Percentiles rank a stretch among this genome's conserved stretches.
These are phyloP conservation scores for Leccinum longicurvipes DNA, from an alignment of 768 basidiomycete genomes.

Conservation along the genomic window DNA sequence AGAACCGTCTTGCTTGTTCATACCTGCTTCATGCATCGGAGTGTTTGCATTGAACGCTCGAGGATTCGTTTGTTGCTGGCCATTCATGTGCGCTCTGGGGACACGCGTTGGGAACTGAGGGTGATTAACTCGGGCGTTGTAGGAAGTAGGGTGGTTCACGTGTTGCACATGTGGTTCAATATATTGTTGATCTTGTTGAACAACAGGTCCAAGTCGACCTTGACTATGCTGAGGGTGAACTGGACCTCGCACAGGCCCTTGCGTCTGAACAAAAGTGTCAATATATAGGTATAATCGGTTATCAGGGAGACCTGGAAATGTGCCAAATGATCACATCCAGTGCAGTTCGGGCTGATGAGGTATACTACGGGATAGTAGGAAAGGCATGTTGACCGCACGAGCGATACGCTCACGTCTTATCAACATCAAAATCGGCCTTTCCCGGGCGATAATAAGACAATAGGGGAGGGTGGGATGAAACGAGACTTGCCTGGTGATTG, in stretches of 20 bases:
- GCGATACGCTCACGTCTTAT: conserved; percentile 9
- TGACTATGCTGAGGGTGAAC: conserved; percentile 36
- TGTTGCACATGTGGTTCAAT: conserved; percentile 34
- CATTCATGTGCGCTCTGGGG: conserved; percentile 35
- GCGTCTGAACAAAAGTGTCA: conserved; percentile 37
- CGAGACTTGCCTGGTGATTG: conserved; percentile 44
- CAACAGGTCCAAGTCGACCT: conserved; percentile 32
- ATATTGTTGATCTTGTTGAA: conserved; percentile 43
- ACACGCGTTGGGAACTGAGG: conserved; percentile 35
- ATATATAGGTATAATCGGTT: conserved; percentile 8
- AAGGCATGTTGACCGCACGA: conserved; percentile 19
- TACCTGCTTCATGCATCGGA: conserved; percentile 36
- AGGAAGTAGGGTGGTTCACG: conserved; percentile 34
- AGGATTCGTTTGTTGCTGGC: conserved; percentile 32
- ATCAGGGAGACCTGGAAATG: conserved; percentile 5
- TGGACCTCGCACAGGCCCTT: conserved; percentile 42
- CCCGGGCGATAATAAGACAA: conserved; percentile 15
- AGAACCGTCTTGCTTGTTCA: conserved; percentile 25
- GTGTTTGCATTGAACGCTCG: conserved; percentile 27
- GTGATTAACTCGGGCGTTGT: conserved; percentile 32
- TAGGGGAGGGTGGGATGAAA: conserved; percentile 8
- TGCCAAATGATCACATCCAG: conserved; percentile 1
- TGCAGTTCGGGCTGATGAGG: conserved; percentile 12
- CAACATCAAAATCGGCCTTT: conserved; percentile 7
- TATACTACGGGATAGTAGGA: conserved; percentile 7